These are phyloP conservation scores for Sextonia rubra DNA, from an alignment of 164 flowering plant genomes.

Conservation along the genomic window DNA sequence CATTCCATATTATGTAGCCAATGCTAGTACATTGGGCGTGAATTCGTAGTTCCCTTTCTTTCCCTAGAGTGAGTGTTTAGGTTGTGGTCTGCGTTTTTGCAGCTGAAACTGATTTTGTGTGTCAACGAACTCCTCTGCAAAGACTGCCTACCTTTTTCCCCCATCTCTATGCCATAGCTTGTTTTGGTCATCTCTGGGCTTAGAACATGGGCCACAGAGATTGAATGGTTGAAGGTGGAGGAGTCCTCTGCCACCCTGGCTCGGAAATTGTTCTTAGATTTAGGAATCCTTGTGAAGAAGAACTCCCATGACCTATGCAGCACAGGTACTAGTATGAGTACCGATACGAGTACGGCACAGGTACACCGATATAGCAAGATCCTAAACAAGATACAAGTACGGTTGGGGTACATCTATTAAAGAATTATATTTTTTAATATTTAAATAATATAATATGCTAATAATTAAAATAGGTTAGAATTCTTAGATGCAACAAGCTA, in stretches of 20 bases:
- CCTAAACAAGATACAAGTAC: too few relatives aligned
- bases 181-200: slow-evolving; percentile 48
- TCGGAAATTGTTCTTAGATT: slow-evolving; percentile 51
- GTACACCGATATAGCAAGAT: too few relatives aligned
- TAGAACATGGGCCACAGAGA: slow-evolving; percentile 15
- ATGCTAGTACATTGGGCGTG: slow-evolving; percentile 33
- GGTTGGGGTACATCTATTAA: too few relatives aligned
- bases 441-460: too few relatives aligned
- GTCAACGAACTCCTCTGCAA: slow-evolving; percentile 51
- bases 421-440: too few relatives aligned
- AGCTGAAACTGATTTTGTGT: slow-evolving; percentile 37
- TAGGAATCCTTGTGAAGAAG: slow-evolving; percentile 53
- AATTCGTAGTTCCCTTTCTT: slow-evolving; percentile 45
- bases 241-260: slow-evolving; percentile 35
- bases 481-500: too few relatives aligned
- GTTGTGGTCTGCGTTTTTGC: slow-evolving; percentile 36
- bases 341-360: too few relatives aligned
- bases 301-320: too few relatives aligned
- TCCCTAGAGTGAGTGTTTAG: slow-evolving; percentile 30
- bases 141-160: slow-evolving; percentile 50
- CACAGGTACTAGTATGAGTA: too few relatives aligned
- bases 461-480: too few relatives aligned
- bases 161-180: slow-evolving; percentile 50
- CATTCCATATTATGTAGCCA: slow-evolving; percentile 30
- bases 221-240: slow-evolving; percentile 14